These are phyloP conservation scores for Boehmeria nivea DNA, from an alignment of 306 rosid species.

Conservation along the genomic window DNA sequence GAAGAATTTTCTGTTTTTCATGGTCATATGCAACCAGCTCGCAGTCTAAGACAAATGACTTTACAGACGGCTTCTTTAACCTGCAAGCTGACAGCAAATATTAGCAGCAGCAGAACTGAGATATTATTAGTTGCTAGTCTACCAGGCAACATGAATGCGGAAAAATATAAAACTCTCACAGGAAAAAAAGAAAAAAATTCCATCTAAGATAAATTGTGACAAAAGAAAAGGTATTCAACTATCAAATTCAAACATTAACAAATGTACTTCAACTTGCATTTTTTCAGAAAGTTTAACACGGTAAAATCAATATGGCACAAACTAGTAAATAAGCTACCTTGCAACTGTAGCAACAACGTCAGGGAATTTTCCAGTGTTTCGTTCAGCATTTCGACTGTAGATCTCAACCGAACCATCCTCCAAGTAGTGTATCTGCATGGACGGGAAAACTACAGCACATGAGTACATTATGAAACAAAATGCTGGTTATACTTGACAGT, in stretches of 20 bases:
- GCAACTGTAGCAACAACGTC: conserved; percentile 71
- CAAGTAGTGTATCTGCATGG: conserved; percentile 79
- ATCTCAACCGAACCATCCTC: conserved; percentile 79
- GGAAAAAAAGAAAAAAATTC: too few relatives aligned
- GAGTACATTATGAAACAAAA: conserved; percentile 11
- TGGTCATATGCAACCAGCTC: conserved; percentile 92
- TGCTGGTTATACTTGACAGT: conserved; percentile 9
- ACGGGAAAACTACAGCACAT: conserved; percentile 22
- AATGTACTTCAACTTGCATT: too few relatives aligned
- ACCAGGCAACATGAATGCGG: not conserved
- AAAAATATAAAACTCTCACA: conserved; percentile 9
- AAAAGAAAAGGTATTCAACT: too few relatives aligned
- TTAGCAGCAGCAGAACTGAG: conserved; percentile 20
- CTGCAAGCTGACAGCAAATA: conserved; percentile 43
- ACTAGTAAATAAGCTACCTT: conserved; percentile 38
- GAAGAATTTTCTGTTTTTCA: conserved; percentile 48
- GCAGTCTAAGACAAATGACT: conserved; percentile 86
- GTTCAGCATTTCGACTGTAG: conserved; percentile 90
- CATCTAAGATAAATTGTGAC: too few relatives aligned
- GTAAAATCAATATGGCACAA: too few relatives aligned
- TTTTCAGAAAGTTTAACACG: too few relatives aligned
- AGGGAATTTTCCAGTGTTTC: conserved; percentile 87
- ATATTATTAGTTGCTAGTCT: not conserved
- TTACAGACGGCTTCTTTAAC: conserved; percentile 69
- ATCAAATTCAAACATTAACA: too few relatives aligned